A percentile compares a stretch with the other conserved stretches of the same genome.
Evolutionary conservation across 371 early-diverging fungal genomes (phyloP).

Genomic region (Actinomortierella wolfii): DNA sequence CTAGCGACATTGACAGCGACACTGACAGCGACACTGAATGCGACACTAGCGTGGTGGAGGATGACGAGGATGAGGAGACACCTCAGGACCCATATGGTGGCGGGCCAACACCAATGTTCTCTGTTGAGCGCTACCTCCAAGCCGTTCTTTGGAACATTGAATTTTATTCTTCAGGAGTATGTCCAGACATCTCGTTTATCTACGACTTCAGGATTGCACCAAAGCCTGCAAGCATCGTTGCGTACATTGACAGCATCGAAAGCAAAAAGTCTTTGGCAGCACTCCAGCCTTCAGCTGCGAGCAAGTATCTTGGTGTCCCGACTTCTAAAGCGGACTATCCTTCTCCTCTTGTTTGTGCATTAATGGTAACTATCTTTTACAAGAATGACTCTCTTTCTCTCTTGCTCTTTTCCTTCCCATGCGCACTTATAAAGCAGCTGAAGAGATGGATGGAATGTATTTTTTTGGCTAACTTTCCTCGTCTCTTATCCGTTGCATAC

Average conservation of each 20-base stretch:
- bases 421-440: slow-evolving; percentile 8
- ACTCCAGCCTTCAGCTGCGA: slow-evolving; percentile 12
- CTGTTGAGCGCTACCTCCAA: slow-evolving; percentile 20
- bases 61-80: slow-evolving; percentile 4
- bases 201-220: slow-evolving; percentile 21
- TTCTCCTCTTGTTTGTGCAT: slow-evolving; percentile 38
- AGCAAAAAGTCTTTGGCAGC: neutral
- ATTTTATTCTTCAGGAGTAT: slow-evolving; percentile 41
- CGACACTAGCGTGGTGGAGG: slow-evolving; percentile 11
- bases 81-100: neutral
- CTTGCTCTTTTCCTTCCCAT: neutral
- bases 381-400: neutral
- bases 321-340: slow-evolving; percentile 11
- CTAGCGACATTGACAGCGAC: slow-evolving; percentile 1
- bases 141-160: slow-evolving; percentile 43
- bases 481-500: no score
- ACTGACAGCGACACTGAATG: slow-evolving; percentile 2
- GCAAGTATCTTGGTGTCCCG: slow-evolving; percentile 1
- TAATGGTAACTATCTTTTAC: slow-evolving; percentile 27
- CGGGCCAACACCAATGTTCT: slow-evolving; percentile 3
- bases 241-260: slow-evolving; percentile 9
- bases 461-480: no score
- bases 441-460: no score
- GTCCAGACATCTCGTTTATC: slow-evolving; percentile 32
- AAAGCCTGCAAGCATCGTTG: slow-evolving; percentile 21